Conservation (phyloP, 495 filamentous ascomycete genomes). For the Xylaria intraflava region DNA sequence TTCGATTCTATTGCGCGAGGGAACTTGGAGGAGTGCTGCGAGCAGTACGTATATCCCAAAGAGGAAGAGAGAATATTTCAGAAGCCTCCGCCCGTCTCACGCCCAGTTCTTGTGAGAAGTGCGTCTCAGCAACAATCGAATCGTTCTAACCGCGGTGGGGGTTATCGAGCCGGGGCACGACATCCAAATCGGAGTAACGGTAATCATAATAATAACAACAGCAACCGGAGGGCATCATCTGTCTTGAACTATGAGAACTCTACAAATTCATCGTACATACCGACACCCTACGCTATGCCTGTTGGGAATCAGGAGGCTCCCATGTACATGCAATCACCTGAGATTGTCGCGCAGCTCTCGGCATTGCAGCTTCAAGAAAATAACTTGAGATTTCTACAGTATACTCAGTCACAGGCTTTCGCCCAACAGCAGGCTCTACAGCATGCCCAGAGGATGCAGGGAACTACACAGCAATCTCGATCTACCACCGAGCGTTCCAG, state of each 20-base stretch:
- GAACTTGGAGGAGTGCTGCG: slow-evolving; percentile 72
- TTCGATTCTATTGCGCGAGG: slow-evolving; percentile 72
- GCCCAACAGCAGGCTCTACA: slow-evolving; percentile 40
- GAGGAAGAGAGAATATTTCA: slow-evolving; percentile 75
- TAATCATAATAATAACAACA: slow-evolving; percentile 31
- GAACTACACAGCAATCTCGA: slow-evolving; percentile 35
- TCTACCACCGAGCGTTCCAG: slow-evolving; percentile 41
- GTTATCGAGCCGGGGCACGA: slow-evolving; percentile 48
- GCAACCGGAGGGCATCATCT: slow-evolving; percentile 24
- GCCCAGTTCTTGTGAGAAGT: slow-evolving; percentile 44
- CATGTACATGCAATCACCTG: slow-evolving; percentile 43
- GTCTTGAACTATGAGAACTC: slow-evolving; percentile 18
- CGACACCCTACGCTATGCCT: slow-evolving; percentile 18
- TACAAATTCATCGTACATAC: slow-evolving; percentile 23
- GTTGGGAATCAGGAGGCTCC: slow-evolving; percentile 30
- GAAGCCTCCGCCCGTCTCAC: slow-evolving; percentile 52
- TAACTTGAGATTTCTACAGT: slow-evolving; percentile 41
- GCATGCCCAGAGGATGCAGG: slow-evolving; percentile 39
- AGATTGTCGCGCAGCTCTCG: slow-evolving; percentile 36
- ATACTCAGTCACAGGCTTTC: slow-evolving; percentile 41
- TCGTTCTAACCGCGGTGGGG: slow-evolving; percentile 52
- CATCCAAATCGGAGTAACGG: slow-evolving; percentile 48
- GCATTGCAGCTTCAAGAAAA: slow-evolving; percentile 35
- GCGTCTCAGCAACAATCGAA: slow-evolving; percentile 41
- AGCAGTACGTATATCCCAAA: slow-evolving; percentile 75